Base-by-base conservation (phyloP, 352 stramenopile species). In the Phytophthora capsici region DNA sequence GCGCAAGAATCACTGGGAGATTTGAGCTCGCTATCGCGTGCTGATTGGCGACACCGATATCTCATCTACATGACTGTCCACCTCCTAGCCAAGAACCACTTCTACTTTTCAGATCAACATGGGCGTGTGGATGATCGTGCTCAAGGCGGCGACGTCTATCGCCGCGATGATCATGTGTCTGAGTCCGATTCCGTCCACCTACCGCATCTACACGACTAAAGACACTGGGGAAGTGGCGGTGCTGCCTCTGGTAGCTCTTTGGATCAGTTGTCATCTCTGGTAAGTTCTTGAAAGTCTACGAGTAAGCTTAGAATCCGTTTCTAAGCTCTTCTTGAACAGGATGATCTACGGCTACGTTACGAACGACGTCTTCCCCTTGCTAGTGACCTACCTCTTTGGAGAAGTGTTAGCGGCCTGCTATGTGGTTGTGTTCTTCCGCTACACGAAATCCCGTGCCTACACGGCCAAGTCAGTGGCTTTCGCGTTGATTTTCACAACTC, bases 301-400 rank as follows among this genome's bases (percentile, higher is more conserved):
- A 5, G 14, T 41, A 20, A n/a, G n/a, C n/a, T n/a, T n/a, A n/a
- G n/a, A n/a, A 20, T 41, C 9, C 10, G 28, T 9, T 34, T 14
- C 10, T 34, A 34, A 34, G 1, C 7, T 34, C 28, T 34, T 34
- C 8, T 19, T 41, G 36, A 28, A 16, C 28, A 74, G 66, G 66
- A 71, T 77, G 61, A 57, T 81, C 22, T 84, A 77, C 45, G 71
- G 75, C 43, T 79, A 75, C 38, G 52, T 84, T 17, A 69, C 58
- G 17, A 43, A 71, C 26, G 45, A 71, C 23, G 71, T 73, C 14
- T 82, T 85, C 56, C 76, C 76, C 14, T 45, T 82, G 8, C 65
- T 80, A 1, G 62, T 48, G 23, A 84, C 73, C 12, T 80, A 77
- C 58, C 56, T 67, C 5, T 45, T 82, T 2, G 71, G 71, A 23